phyloP scores from a whole-genome alignment of 2,329 filamentous ascomycete genomes.

The Leptographium procerum region DNA sequence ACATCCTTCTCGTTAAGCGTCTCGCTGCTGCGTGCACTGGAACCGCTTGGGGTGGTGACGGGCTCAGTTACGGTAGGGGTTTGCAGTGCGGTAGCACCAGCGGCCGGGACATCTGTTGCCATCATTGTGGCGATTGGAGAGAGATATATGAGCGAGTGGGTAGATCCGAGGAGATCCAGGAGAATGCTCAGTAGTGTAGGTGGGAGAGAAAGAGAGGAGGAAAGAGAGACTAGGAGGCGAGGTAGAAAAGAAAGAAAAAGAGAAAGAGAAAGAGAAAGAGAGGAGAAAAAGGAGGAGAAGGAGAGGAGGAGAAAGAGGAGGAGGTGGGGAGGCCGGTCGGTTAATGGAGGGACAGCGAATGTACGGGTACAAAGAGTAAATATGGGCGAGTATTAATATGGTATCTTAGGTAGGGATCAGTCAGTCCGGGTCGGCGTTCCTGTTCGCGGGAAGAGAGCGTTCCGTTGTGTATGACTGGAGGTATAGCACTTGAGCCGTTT shows the following conservation, averaged over 20 bases:
- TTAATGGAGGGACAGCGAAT: not conserved
- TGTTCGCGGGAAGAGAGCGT: not conserved
- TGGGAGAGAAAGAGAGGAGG: not conserved
- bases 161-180: not conserved
- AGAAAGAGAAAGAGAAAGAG: not conserved
- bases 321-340: not conserved
- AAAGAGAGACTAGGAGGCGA: not conserved
- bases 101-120: not conserved
- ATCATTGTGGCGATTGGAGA: not conserved
- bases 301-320: not conserved
- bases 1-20: slow-evolving; percentile 20
- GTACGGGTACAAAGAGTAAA: not conserved
- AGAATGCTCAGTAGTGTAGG: not conserved
- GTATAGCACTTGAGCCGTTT: slow-evolving; percentile 1
- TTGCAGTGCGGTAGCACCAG: not conserved
- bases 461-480: slow-evolving; percentile 1
- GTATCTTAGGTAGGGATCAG: not conserved
- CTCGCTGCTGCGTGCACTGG: slow-evolving; percentile 23
- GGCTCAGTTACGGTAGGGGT: not conserved
- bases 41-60: not conserved
- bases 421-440: not conserved
- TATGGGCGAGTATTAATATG: not conserved
- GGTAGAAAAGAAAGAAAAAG: not conserved
- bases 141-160: not conserved
- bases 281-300: not conserved